A percentile compares a stretch with the other conserved stretches of the same genome.
These are phyloP conservation scores for Pythium phragmiticola DNA, from an alignment of 352 stramenopile species.

Conservation along the genomic window DNA sequence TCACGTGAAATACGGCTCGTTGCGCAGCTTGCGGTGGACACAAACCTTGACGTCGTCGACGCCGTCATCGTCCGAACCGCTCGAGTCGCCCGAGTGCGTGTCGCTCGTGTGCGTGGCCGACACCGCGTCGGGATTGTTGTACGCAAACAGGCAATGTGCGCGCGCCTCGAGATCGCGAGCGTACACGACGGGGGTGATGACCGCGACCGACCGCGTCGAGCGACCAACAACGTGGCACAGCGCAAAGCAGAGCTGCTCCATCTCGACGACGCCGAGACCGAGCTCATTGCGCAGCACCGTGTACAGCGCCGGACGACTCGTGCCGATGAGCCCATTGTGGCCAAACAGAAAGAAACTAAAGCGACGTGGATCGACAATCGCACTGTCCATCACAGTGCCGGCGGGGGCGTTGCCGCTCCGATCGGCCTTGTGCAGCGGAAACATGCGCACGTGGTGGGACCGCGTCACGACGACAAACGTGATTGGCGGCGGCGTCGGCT, in stretches of 20 bases:
- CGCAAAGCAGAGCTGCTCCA: constrained; percentile 6
- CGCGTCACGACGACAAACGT: no score
- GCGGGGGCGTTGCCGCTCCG: background rate
- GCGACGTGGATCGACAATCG: constrained; percentile 4
- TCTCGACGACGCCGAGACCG: background rate
- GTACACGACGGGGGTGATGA: background rate
- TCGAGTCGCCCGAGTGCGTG: background rate
- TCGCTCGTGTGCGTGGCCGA: background rate
- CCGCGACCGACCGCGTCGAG: constrained; percentile 5
- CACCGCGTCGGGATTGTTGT: background rate
- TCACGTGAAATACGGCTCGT: constrained; percentile 3
- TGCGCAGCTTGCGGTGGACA: background rate
- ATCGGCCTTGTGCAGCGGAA: no score
- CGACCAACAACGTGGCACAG: constrained; percentile 5
- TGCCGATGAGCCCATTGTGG: constrained; percentile 3
- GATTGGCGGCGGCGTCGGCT: no score
- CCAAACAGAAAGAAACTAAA: constrained; percentile 10
- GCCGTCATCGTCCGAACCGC: background rate
- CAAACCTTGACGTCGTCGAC: background rate
- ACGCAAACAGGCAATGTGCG: no score
- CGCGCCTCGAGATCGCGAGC: constrained; percentile 1
- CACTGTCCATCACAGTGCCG: constrained; percentile 4
- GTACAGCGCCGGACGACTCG: constrained; percentile 1
- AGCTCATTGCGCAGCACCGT: constrained; percentile 1
- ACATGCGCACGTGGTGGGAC: no score